A percentile compares a stretch with the other conserved stretches of the same genome.
These are phyloP conservation scores for Corniculantispora saksenae DNA, from an alignment of 2,329 filamentous ascomycete genomes.

Conservation along the genomic window DNA sequence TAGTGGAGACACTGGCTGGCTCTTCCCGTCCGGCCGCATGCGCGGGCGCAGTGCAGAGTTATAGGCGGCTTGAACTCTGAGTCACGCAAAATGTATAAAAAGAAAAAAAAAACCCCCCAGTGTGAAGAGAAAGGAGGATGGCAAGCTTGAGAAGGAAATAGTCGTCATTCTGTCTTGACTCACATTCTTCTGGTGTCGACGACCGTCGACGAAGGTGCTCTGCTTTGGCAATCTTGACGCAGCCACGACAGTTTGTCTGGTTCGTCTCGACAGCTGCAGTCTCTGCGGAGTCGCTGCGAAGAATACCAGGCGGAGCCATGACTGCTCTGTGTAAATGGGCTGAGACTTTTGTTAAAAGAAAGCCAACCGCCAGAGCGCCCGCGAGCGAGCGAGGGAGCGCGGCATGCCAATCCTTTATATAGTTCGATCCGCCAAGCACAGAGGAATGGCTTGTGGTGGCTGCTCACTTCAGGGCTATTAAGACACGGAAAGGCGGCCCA, in stretches of 20 bases:
- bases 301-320: constrained; percentile 10
- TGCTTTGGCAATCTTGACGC: constrained; percentile 15
- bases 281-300: background rate
- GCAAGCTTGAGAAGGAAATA: background rate
- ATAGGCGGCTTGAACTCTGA: background rate
- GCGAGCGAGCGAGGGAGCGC: background rate
- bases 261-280: background rate
- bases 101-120: too few species aligned
- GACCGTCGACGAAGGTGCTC: background rate
- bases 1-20: background rate
- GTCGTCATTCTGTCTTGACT: background rate
- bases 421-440: background rate
- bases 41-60: too few species aligned
- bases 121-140: background rate
- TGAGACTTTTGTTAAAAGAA: background rate
- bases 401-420: constrained; percentile 1
- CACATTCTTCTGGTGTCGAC: background rate
- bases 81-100: background rate
- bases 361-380: background rate
- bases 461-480: background rate
- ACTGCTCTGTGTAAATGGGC: background rate
- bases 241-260: constrained; percentile 9
- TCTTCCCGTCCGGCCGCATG: too few species aligned
- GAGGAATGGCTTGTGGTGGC: background rate
- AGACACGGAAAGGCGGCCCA: background rate